phyloP scores from a whole-genome alignment of 306 rosid species.

The Trichosanthes truncata region DNA sequence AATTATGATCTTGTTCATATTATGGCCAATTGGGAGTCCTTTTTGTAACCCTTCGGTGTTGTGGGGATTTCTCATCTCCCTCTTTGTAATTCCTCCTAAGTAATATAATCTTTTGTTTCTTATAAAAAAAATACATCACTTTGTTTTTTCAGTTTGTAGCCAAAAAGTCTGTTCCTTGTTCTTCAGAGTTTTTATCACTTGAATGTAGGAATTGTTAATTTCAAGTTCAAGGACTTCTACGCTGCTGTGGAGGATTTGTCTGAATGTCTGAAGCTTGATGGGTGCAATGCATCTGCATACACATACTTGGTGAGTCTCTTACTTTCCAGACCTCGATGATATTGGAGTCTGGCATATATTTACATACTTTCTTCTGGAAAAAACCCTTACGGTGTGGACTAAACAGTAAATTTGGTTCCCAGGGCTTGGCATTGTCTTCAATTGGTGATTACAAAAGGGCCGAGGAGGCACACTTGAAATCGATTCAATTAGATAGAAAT shows the following conservation, averaged over 20 bases:
- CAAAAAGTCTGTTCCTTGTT: conserved; percentile 1
- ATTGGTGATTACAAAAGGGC: conserved; percentile 71
- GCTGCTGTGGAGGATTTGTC: conserved; percentile 70
- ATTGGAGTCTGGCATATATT: conserved; percentile 10
- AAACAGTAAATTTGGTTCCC: conserved; percentile 18
- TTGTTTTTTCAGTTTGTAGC: neutral
- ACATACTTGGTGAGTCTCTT: conserved; percentile 62
- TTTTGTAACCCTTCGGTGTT: too few species aligned
- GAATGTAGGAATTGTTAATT: conserved; percentile 64
- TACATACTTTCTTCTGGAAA: neutral
- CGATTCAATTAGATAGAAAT: conserved; percentile 58
- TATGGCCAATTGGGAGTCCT: too few species aligned
- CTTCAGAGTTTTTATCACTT: neutral
- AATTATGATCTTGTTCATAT: too few species aligned
- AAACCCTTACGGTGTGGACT: conserved; percentile 10
- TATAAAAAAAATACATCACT: too few species aligned
- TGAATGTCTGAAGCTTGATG: conserved; percentile 58
- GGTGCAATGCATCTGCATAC: conserved; percentile 64
- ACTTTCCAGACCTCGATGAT: conserved; percentile 10
- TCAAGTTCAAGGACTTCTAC: conserved; percentile 72
- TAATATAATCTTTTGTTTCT: too few species aligned
- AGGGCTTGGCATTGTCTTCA: conserved; percentile 83
- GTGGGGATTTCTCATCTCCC: too few species aligned
- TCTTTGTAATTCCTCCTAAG: too few species aligned
- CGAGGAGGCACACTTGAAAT: conserved; percentile 72